Conservation (phyloP, 305 asterid genomes). For the Solanum chacoense region DNA sequence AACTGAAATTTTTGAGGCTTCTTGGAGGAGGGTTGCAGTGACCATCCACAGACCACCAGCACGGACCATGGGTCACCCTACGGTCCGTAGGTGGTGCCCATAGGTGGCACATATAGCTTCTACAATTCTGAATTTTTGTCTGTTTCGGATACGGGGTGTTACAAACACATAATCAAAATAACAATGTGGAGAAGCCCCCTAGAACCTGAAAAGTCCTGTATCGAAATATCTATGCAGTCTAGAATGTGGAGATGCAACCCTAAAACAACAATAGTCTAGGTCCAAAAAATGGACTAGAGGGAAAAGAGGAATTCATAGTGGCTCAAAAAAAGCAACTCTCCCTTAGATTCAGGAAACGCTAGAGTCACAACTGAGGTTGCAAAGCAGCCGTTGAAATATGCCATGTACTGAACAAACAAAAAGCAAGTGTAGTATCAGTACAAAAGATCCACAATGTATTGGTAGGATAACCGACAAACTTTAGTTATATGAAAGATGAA, state of each 20-base stretch:
- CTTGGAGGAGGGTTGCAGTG: no score
- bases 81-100: no score
- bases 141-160: no score
- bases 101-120: no score
- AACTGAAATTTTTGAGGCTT: no score
- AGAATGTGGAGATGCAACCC: background rate
- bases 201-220: background rate
- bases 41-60: no score
- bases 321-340: background rate
- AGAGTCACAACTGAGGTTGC: background rate
- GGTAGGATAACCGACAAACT: background rate
- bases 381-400: background rate
- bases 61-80: no score
- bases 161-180: no score
- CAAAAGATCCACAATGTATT: background rate
- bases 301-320: background rate
- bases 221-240: no score
- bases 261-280: background rate
- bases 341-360: background rate
- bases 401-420: background rate
- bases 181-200: background rate
- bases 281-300: background rate
- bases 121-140: no score
- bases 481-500: background rate
- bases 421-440: no score